Evolutionary conservation across 495 filamentous ascomycete species (phyloP), one percentile per base, ranked within the genome.

Genomic region (Sphaerosporella brunnea): DNA sequence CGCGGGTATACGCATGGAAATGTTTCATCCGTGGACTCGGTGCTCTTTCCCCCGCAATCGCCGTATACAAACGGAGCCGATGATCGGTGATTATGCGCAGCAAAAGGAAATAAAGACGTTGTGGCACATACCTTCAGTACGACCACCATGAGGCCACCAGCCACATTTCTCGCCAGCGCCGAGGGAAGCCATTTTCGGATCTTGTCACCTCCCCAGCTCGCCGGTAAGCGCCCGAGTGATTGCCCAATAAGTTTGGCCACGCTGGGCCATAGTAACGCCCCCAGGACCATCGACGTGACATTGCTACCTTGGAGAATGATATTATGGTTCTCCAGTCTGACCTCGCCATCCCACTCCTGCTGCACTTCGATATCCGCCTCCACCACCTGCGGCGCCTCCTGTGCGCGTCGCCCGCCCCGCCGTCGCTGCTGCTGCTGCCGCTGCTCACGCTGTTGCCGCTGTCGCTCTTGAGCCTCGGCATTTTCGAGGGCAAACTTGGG

Each of bases 251-350:
- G 42, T 45, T 53, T 50, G 1, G 58, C 53, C 15, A 61, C 58
- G 23, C 52, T 54, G 8, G 58, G 58, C 58, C 59, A 60, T 26
- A 61, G 38, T 7, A 61, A 32, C 35, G 58, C 58, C 7, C 58
- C 58, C 2, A 61, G 32, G 36, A 61, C 55, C 51, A 60, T 53
- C 24, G 53, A 59, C 37, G 58, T 61, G 37, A 61, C 53, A 36
- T 61, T 61, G 38, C 51, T 61, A 10, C 58, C 58, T 35, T 61
- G 58, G 9, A 61, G 49, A 23, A 61, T 54, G 32, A 61, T 52
- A 19, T 61, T 61, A n/a, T 61, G 58, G 21, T 61, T 61, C 45
- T 61, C 58, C 9, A 61, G 18, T n/a, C 48, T 44, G 3, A 61
- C 58, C 49, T 61, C 58, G 19, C 58, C 58, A 21, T 60, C 53